A percentile compares a stretch with the other conserved stretches of the same genome.
Conservation (phyloP, 768 basidiomycete species). For the Glaciozyma martinii region DNA sequence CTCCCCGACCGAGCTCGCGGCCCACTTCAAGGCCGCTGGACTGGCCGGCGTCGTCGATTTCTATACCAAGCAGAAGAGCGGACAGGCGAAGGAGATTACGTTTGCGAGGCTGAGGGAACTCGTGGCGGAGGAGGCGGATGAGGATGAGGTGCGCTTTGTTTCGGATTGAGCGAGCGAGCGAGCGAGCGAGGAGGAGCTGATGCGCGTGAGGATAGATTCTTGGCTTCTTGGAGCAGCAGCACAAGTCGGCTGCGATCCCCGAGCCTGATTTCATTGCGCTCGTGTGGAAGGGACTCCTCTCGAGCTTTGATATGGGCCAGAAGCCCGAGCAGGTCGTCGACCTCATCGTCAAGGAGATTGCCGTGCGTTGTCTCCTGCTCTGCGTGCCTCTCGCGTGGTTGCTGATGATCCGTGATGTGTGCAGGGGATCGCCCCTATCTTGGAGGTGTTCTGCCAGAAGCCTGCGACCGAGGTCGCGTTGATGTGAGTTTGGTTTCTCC, state of each 20-base stretch:
- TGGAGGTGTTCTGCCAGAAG: slow-evolving; percentile 81
- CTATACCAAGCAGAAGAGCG: slow-evolving; percentile 86
- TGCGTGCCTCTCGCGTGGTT: background rate
- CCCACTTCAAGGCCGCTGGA: slow-evolving; percentile 73
- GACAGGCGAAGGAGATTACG: slow-evolving; percentile 59
- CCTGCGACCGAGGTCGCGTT: slow-evolving; percentile 87
- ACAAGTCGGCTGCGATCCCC: slow-evolving; percentile 67
- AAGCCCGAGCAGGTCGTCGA: slow-evolving; percentile 38
- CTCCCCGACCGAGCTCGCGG: slow-evolving; percentile 62
- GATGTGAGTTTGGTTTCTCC: slow-evolving; percentile 42
- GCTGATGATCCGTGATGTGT: background rate
- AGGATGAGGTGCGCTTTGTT: slow-evolving; percentile 50
- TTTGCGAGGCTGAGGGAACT: slow-evolving; percentile 61
- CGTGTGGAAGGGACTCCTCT: slow-evolving; percentile 87
- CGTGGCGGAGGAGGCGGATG: slow-evolving; percentile 44
- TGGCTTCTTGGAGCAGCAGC: slow-evolving; percentile 52
- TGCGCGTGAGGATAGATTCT: slow-evolving; percentile 52
- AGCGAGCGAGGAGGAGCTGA: background rate
- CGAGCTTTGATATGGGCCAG: slow-evolving; percentile 58
- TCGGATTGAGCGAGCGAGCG: background rate
- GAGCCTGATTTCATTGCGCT: slow-evolving; percentile 76
- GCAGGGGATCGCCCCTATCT: slow-evolving; percentile 70
- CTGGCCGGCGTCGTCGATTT: slow-evolving; percentile 80
- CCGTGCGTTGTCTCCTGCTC: slow-evolving; percentile 48
- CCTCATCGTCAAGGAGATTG: slow-evolving; percentile 76